Conservation (phyloP, 441 rosid species). For the Arabidopsis lyrata region DNA sequence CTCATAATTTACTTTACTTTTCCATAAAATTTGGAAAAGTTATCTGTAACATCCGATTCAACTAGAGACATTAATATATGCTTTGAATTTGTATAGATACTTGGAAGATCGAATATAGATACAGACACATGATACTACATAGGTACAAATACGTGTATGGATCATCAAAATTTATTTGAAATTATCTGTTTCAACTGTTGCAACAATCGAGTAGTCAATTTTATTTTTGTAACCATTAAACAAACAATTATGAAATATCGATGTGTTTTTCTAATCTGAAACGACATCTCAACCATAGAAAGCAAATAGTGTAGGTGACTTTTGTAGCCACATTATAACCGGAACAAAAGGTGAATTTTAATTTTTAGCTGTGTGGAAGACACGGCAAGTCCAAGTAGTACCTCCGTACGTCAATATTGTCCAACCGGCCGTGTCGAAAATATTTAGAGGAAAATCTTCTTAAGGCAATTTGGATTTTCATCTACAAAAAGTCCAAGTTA, state of each 20-base stretch:
- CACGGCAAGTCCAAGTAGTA: conserved; percentile 9
- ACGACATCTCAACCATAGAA: neutral
- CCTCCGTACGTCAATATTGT: conserved; percentile 42
- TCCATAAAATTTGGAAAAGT: neutral
- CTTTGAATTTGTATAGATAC: neutral
- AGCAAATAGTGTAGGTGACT: neutral
- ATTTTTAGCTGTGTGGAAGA: conserved; percentile 21
- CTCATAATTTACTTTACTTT: neutral
- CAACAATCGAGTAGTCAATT: too few species aligned
- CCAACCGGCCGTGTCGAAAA: conserved; percentile 14
- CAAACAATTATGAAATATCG: neutral
- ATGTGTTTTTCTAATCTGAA: neutral
- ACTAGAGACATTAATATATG: neutral
- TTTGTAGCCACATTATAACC: neutral
- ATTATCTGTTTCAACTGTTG: neutral
- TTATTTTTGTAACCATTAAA: neutral
- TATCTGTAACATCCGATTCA: neutral
- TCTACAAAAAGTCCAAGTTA: conserved; percentile 30
- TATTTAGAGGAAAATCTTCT: conserved; percentile 21
- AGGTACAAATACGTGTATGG: neutral
- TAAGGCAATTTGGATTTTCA: conserved; percentile 1
- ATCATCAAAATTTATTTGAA: neutral
- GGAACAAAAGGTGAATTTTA: conserved; percentile 32
- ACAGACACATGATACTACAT: neutral
- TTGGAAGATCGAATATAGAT: neutral